Conservation (phyloP, 2,329 filamentous ascomycete species). For the Shiraia bambusicola region DNA sequence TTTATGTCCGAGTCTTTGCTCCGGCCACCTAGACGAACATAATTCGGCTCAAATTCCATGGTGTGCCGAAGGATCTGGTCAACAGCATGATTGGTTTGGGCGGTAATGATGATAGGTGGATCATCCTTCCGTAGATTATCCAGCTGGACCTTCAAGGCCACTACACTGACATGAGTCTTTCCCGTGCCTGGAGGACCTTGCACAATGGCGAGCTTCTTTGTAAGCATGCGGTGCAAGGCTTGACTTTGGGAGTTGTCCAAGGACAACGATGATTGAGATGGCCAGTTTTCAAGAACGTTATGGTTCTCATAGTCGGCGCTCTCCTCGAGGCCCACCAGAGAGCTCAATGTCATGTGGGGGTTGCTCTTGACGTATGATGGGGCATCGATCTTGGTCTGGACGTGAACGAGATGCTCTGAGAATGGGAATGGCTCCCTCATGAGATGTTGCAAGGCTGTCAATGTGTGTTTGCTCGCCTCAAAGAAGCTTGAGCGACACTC, state of each 20-base stretch:
- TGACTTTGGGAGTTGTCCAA: constrained; percentile 72
- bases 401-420: constrained; percentile 61
- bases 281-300: constrained; percentile 59
- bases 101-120: constrained; percentile 73
- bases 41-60: constrained; percentile 60
- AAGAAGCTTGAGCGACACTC: constrained; percentile 74
- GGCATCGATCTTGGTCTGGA: constrained; percentile 48
- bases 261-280: constrained; percentile 45
- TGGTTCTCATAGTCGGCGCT: constrained; percentile 49
- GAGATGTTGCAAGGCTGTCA: constrained; percentile 70
- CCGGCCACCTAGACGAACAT: constrained; percentile 69
- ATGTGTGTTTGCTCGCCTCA: constrained; percentile 71
- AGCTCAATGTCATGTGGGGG: constrained; percentile 54
- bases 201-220: constrained; percentile 70
- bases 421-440: constrained; percentile 62
- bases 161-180: constrained; percentile 80
- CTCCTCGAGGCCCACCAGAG: constrained; percentile 45
- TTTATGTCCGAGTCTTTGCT: constrained; percentile 67
- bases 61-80: constrained; percentile 75
- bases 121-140: constrained; percentile 57
- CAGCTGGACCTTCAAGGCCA: constrained; percentile 67
- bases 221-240: constrained; percentile 70
- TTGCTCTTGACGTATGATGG: constrained; percentile 56
- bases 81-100: constrained; percentile 87
- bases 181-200: constrained; percentile 81